phyloP scores from a whole-genome alignment of 179 eudicot species.

The Heliamphora pulchella region DNA sequence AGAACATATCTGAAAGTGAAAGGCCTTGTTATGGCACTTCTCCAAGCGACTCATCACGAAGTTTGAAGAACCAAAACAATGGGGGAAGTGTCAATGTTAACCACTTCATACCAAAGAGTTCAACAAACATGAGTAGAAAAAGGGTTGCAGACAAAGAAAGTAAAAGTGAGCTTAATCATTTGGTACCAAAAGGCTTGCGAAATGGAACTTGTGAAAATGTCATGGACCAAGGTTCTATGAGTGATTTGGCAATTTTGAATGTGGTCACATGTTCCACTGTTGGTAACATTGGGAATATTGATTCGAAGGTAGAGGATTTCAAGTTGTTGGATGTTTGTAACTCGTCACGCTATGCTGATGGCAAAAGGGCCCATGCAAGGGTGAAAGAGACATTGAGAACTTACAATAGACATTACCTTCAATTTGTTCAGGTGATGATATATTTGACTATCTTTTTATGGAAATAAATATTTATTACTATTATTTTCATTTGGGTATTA shows the following conservation, averaged over 20 bases:
- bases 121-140: neutral
- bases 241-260: neutral
- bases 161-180: neutral
- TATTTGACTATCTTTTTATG: neutral
- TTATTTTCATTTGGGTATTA: neutral
- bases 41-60: neutral
- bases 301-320: neutral
- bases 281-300: neutral
- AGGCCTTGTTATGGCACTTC: neutral
- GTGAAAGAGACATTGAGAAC: slow-evolving; percentile 17
- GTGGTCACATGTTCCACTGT: neutral
- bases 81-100: neutral
- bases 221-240: neutral
- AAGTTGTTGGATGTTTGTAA: neutral
- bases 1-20: neutral
- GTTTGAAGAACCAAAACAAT: neutral
- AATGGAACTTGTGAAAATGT: neutral
- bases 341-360: neutral
- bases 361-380: neutral
- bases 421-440: slow-evolving; percentile 12
- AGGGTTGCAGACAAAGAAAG: neutral
- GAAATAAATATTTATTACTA: neutral
- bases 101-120: neutral
- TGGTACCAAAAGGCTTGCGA: neutral
- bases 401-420: slow-evolving; percentile 12